These are phyloP conservation scores for Blastocrithidia nonstop DNA, from an alignment of 208 protist species.

Conservation along the genomic window DNA sequence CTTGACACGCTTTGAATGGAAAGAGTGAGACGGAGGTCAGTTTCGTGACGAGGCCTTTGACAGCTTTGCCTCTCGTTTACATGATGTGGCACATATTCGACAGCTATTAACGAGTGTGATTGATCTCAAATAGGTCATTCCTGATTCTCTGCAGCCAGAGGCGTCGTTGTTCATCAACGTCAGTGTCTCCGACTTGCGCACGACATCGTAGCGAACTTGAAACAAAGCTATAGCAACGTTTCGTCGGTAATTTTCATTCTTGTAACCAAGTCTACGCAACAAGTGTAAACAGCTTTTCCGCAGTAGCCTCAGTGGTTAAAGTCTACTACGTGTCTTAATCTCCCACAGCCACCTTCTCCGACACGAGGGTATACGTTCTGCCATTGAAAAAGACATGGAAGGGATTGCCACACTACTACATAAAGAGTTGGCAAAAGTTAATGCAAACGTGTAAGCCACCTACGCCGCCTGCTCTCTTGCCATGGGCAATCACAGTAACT, in stretches of 20 bases:
- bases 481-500: no score
- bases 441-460: no score
- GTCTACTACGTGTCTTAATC: no score
- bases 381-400: no score
- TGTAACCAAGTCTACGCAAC: constrained; percentile 51
- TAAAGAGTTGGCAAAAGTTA: no score
- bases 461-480: no score
- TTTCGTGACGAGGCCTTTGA: constrained; percentile 65
- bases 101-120: constrained; percentile 27
- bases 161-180: constrained; percentile 52
- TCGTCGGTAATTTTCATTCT: constrained; percentile 71
- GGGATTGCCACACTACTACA: no score
- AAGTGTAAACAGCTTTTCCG: constrained; percentile 44
- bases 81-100: constrained; percentile 57
- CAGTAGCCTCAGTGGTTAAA: no score
- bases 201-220: constrained; percentile 25
- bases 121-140: constrained; percentile 18
- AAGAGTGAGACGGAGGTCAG: constrained; percentile 47
- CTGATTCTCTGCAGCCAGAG: constrained; percentile 46
- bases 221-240: constrained; percentile 36
- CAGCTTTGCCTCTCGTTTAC: constrained; percentile 36
- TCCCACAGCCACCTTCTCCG: no score
- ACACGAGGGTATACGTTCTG: no score
- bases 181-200: constrained; percentile 42
- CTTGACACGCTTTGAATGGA: constrained; percentile 48